Base-by-base conservation (phyloP, 2,329 filamentous ascomycete genomes). In the Tolypocladium tropicale region DNA sequence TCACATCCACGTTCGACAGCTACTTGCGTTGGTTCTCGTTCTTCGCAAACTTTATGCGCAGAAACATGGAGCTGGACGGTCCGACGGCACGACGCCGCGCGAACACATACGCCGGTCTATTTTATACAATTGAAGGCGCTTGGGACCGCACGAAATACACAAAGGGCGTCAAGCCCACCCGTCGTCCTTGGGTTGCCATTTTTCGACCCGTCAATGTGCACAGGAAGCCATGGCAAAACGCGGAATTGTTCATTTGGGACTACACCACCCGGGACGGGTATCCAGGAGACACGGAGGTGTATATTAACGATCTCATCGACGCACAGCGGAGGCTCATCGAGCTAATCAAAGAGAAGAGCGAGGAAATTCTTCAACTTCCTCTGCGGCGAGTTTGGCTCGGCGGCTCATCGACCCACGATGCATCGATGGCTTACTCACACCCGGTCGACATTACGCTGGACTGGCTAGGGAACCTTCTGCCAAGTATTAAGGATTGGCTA, bases 191-290 rank as follows among this genome's bases (percentile, higher is more conserved):
- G 80, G 59, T 83, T 36, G 77, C 69, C 0, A 62, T 80, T 16
- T 74, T 75, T 56, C 74, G 81, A 12, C 74, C 77, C 0, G 61
- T 67, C 5, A 67, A 76, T n/a, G 67, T 71, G 1, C 70, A 76
- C 55, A 16, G 10, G 1, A 64, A 55, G 25, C 60, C 64, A 1
- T 75, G 68, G 63, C 59, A 2, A 0, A 53, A 54, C 2, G 70
- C 72, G 2, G 80, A 84, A 60, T 61, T 84, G 14, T 68, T 84
- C 6, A 78, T 84, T 41, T 83, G 80, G 80, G 81, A 84, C 58
- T 56, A 69, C 2, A 60, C 65, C 1, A 67, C 70, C 9, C 60
- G 57, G 1, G 59, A 65, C 1, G 68, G 63, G 30, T 64, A 68
- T 7, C 57, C 60, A 0, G 53, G 56, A 0, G 56, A 59, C 16